These are phyloP conservation scores for Rubia yunnanensis DNA, from an alignment of 257 asterid genomes.

Conservation along the genomic window DNA sequence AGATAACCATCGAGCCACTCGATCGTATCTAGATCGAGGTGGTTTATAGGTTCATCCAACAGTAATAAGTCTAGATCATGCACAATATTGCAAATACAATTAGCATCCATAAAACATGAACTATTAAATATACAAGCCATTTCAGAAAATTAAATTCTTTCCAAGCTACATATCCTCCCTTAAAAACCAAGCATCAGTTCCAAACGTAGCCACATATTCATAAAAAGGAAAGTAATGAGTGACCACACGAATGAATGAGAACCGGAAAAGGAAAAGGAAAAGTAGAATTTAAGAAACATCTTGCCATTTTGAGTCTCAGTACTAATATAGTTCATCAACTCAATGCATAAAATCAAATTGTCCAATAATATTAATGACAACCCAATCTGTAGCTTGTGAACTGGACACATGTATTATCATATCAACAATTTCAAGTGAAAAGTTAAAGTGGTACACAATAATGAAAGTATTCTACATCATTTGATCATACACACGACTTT, in stretches of 20 bases:
- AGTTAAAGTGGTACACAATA: background rate
- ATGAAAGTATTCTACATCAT: background rate
- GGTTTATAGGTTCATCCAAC: slow-evolving; percentile 96
- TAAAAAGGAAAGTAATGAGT: background rate
- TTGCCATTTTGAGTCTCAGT: background rate
- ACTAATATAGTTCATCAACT: background rate
- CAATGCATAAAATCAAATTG: background rate
- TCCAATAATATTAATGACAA: background rate
- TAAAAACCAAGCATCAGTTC: background rate
- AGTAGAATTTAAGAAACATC: background rate
- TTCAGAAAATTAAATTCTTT: background rate
- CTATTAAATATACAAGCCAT: background rate
- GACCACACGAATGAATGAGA: background rate
- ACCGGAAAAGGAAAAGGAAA: too few species aligned
- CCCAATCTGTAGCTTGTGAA: background rate
- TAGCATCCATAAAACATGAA: background rate
- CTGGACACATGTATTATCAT: background rate
- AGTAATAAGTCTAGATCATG: slow-evolving; percentile 90
- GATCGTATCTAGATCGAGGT: slow-evolving; percentile 93
- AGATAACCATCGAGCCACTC: slow-evolving; percentile 99
- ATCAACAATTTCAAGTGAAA: background rate
- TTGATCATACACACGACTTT: background rate
- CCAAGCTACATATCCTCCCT: background rate
- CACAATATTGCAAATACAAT: slow-evolving; percentile 5
- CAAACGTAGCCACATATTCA: background rate